Evolutionary conservation across 352 stramenopile species (phyloP), one percentile per base, ranked within the genome.

Genomic region (Elongisporangium anandrum): DNA sequence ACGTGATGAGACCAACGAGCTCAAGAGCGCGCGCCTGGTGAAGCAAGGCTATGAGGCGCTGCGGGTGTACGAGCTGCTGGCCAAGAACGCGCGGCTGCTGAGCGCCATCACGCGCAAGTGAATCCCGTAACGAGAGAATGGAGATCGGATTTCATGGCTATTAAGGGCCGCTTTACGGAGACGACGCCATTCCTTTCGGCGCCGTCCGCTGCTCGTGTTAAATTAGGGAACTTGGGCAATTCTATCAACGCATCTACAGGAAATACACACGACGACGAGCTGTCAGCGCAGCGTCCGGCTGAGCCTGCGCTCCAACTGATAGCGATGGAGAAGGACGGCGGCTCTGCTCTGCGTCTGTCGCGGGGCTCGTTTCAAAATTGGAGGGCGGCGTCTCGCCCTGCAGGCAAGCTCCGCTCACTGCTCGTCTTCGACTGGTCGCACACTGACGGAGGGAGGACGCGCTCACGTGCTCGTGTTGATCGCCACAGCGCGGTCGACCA

Each of bases 81-180:
- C 79, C 41, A 58, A 63, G 9, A 72, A 88, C 34, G 45, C 56
- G 9, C 50, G 61, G 55, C 66, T 91, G 57, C 76, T 89, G 16
- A 57, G 59, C 1, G 77, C 79, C 26, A 87, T 86, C 56, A 88
- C 72, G 22, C 74, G 81, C 47, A 91, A 91, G 62, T 45, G 34
- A 45, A 13, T 38, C n/a, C n/a, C n/a, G 24, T 41, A 45, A 45
- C 12, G 34, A 45, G 34, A 45, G 34, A 45, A 45, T 45, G 34
- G 12, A 45, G 34, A 15, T 17, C 2, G 34, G 34, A 9, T 15
- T 45, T 45, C 34, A 17, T 45, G 34, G 17, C 34, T 45, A 45
- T 45, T 45, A 12, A 45, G 34, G 34, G 17, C 12, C 13, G 34
- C 10, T 13, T 38, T 45, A 45, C 34, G 34, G 34, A 45, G 34